These are phyloP conservation scores for Pseudogymnoascus sp. DNA, from an alignment of 2,329 filamentous ascomycete species.

Conservation along the genomic window DNA sequence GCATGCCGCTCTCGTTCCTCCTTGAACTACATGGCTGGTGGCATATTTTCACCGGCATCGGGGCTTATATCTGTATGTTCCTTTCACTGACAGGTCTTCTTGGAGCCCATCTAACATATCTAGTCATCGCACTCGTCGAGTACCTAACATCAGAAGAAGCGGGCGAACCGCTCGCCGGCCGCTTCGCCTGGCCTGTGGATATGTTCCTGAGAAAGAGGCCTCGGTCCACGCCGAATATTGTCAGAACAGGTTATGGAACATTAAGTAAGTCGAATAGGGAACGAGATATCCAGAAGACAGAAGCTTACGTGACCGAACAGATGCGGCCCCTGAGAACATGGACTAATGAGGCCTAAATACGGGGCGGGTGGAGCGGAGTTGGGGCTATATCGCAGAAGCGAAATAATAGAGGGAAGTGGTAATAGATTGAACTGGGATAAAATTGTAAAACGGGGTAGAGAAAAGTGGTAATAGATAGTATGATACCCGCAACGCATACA, in stretches of 20 bases:
- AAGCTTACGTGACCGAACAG: background rate
- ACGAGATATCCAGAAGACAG: background rate
- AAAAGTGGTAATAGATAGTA: background rate
- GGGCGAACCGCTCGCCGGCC: constrained; percentile 19
- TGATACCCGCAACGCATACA: background rate
- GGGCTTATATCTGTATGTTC: constrained; percentile 33
- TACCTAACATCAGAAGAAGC: constrained; percentile 28
- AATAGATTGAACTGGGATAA: background rate
- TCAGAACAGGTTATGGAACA: background rate
- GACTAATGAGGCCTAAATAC: background rate
- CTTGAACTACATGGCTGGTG: constrained; percentile 57
- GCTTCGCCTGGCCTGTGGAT: constrained; percentile 25
- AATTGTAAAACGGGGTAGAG: background rate
- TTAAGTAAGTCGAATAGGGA: background rate
- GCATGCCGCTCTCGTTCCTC: constrained; percentile 46
- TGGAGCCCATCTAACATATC: constrained; percentile 12
- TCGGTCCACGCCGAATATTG: background rate
- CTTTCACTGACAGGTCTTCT: background rate
- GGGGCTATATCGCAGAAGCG: background rate
- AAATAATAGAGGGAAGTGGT: background rate
- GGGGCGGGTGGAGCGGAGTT: background rate
- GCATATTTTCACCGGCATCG: constrained; percentile 51
- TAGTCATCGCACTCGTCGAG: constrained; percentile 27
- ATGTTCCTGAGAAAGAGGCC: background rate
- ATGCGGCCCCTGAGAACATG: background rate